phyloP scores from a whole-genome alignment of 2,329 filamentous ascomycete genomes.

The Boeremia exigua region DNA sequence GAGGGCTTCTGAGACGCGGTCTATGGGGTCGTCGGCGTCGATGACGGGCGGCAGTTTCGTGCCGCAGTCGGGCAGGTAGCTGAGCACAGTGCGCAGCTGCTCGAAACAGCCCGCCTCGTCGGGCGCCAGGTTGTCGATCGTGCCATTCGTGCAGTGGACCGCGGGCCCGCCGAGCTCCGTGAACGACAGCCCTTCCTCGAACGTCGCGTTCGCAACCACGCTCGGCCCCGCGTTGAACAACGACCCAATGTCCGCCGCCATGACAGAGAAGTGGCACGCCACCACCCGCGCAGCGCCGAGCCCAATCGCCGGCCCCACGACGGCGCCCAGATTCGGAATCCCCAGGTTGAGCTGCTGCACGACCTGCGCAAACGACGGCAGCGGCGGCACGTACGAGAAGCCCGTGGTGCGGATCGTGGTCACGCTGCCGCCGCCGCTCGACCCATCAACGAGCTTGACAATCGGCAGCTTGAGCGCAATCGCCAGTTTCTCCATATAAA shows the following conservation, averaged over 20 bases:
- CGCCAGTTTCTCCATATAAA: constrained; percentile 68
- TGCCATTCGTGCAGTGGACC: constrained; percentile 70
- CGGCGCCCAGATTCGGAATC: constrained; percentile 69
- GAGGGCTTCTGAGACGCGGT: constrained; percentile 57
- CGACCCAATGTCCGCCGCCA: constrained; percentile 67
- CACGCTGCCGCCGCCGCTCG: constrained; percentile 67
- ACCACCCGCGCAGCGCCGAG: constrained; percentile 67
- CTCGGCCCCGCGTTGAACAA: constrained; percentile 70
- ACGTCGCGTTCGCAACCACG: constrained; percentile 68
- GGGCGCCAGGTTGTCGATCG: constrained; percentile 68
- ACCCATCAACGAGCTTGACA: constrained; percentile 69
- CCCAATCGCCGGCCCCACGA: constrained; percentile 68
- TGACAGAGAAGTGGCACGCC: constrained; percentile 69
- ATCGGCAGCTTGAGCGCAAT: constrained; percentile 64
- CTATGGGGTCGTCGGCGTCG: constrained; percentile 56
- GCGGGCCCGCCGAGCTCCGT: constrained; percentile 65
- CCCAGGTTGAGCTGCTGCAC: constrained; percentile 66
- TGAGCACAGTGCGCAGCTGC: constrained; percentile 63
- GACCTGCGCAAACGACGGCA: constrained; percentile 60
- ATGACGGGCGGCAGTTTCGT: constrained; percentile 60
- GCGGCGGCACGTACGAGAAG: constrained; percentile 66
- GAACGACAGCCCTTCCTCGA: constrained; percentile 66
- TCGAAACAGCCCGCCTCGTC: constrained; percentile 68
- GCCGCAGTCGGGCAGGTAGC: constrained; percentile 65
- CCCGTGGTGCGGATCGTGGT: constrained; percentile 63